Evolutionary conservation across 164 flowering plant species (phyloP).

Genomic region (Berberis thunbergii): DNA sequence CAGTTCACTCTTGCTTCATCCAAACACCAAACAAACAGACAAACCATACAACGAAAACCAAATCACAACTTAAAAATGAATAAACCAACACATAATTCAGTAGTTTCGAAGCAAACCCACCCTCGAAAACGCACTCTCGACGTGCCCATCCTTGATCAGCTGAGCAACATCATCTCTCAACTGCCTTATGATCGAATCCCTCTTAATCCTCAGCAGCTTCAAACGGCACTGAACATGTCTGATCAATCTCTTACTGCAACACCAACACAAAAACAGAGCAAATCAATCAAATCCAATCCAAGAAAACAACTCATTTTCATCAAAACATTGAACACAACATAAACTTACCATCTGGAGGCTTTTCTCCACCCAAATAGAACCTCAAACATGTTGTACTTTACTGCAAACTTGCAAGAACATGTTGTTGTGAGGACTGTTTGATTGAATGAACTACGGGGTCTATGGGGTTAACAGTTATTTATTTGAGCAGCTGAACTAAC

Average conservation of each 20-base stretch:
- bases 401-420: neutral
- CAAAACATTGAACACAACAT: neutral
- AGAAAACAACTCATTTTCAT: no score
- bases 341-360: neutral
- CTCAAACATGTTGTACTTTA: neutral
- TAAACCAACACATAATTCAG: neutral
- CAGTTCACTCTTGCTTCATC: no score
- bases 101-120: constrained; percentile 19
- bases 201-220: constrained; percentile 61
- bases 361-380: constrained; percentile 4
- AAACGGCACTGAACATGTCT: constrained; percentile 52
- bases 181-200: constrained; percentile 39
- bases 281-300: neutral
- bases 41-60: no score
- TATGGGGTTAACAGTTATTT: no score
- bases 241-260: constrained; percentile 60
- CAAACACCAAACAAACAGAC: no score
- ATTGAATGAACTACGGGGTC: no score
- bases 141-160: constrained; percentile 48
- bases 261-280: neutral
- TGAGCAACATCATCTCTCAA: constrained; percentile 45
- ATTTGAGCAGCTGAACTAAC: no score
- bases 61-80: no score
- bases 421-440: no score
- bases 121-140: constrained; percentile 40